Evolutionary conservation across 148 eudicot species (phyloP), one percentile per base, ranked within the genome.

Genomic region (Salicornia ramosissima): DNA sequence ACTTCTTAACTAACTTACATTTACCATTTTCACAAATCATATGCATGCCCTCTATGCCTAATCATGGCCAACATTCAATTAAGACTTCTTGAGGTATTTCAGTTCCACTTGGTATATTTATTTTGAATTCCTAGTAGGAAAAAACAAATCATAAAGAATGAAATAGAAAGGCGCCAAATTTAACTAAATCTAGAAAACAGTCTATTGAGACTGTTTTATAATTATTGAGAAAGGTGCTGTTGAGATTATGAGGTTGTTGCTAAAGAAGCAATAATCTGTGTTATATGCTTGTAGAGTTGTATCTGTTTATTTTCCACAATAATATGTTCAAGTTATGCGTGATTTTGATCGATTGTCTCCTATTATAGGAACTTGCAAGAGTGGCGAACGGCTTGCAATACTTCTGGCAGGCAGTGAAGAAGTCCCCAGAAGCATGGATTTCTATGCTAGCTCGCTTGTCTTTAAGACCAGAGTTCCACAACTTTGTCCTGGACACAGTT

Each of bases 391-490:
- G 96, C 65, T 61, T 90, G 30, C 64, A 45, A 39, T 90, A 81
- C 52, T 80, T 92, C 49, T 72, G 80, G 80, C 83, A 85, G 13
- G 94, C 97, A 22, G 78, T 90, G 66, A 85, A 61, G 72, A 81
- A 86, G 82, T 88, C 97, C 55, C 97, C 97, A 24, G 93, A 86
- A 62, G 78, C 81, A 46, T 92, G 97, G 97, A 24, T 80, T 51
- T 86, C 91, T 1, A 87, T 92, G 97, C 80, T 84, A 34, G 78
- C 89, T 26, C 93, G 96, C 43, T 69, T 87, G 86, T 83, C 81
- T 15, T 49, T 87, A 59, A 84, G 81, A 67, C 89, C 92, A 2
- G 96, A 89, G 79, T 85, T 89, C 52, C 97, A 85, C 74, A 85
- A 66, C 65, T 89, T 92, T 69, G 33, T 80, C 65, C 65, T 80